phyloP scores from a whole-genome alignment of 2,329 filamentous ascomycete species.

The Dothistroma septosporum region DNA sequence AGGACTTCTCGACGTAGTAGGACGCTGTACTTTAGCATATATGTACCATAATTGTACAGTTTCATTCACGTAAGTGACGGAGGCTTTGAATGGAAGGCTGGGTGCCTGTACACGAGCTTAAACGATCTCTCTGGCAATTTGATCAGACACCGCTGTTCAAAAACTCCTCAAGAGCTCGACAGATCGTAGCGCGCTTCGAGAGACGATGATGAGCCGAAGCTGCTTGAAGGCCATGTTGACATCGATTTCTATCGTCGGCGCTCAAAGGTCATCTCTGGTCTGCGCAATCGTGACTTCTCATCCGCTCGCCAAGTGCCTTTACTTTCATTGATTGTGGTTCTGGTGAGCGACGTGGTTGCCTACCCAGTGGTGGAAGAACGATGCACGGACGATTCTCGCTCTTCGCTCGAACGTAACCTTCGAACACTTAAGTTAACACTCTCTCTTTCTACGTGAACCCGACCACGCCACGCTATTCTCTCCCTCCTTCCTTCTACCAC shows the following conservation, averaged over 20 bases:
- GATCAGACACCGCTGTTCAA: too few relatives aligned
- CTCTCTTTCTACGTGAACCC: not conserved
- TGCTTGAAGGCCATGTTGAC: too few relatives aligned
- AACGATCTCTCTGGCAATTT: too few relatives aligned
- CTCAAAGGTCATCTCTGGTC: not conserved
- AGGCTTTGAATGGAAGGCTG: not conserved
- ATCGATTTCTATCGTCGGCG: too few relatives aligned
- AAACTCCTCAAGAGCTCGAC: not conserved
- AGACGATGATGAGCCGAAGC: too few relatives aligned
- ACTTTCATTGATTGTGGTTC: not conserved
- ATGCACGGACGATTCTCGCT: not conserved
- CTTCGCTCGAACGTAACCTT: not conserved
- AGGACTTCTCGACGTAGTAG: too few relatives aligned
- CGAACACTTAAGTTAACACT: not conserved
- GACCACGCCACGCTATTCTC: not conserved
- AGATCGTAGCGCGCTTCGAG: not conserved
- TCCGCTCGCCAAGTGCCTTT: too few relatives aligned
- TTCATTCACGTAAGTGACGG: not conserved
- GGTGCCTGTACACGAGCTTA: too few relatives aligned
- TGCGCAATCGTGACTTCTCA: not conserved
- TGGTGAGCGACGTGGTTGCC: not conserved
- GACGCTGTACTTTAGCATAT: constrained; percentile 1
- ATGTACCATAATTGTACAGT: constrained; percentile 23
- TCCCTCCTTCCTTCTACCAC: not conserved
- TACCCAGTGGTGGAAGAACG: not conserved